Conservation (phyloP, 1,284 basidiomycete genomes). For the Leccinum solheimii region DNA sequence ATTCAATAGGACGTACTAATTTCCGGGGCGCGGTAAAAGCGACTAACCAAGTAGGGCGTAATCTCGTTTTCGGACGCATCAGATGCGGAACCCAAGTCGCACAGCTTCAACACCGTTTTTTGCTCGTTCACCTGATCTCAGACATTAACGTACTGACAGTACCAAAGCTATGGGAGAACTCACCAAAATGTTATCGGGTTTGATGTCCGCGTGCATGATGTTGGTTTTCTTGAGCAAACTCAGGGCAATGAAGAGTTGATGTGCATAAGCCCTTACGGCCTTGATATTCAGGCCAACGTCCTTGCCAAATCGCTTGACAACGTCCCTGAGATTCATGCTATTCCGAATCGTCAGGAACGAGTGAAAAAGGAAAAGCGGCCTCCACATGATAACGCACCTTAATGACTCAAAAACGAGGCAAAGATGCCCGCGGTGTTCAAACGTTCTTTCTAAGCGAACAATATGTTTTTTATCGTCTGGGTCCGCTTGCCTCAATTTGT, state of each 20-base stretch:
- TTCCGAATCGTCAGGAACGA: slow-evolving; percentile 13
- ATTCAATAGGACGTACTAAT: slow-evolving; percentile 71
- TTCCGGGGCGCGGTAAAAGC: slow-evolving; percentile 98
- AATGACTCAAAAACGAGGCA: slow-evolving; percentile 96
- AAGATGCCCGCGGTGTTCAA: slow-evolving; percentile 95
- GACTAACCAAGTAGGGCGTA: slow-evolving; percentile 95
- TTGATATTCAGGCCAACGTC: slow-evolving; percentile 95
- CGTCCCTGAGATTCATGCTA: slow-evolving; percentile 97
- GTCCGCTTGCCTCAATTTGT: slow-evolving; percentile 85
- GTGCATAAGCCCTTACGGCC: slow-evolving; percentile 96
- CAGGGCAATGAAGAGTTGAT: slow-evolving; percentile 91
- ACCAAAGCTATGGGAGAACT: slow-evolving; percentile 32
- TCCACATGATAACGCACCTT: slow-evolving; percentile 55
- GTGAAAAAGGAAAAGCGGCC: neutral
- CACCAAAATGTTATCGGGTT: slow-evolving; percentile 94
- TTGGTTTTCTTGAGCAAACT: slow-evolving; percentile 85
- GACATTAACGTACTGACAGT: slow-evolving; percentile 15
- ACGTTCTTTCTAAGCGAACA: slow-evolving; percentile 87
- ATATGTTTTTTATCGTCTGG: slow-evolving; percentile 97
- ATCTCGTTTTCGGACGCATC: slow-evolving; percentile 95
- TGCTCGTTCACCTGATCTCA: slow-evolving; percentile 82
- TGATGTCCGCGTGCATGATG: slow-evolving; percentile 98
- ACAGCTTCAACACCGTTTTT: slow-evolving; percentile 93
- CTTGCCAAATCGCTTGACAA: slow-evolving; percentile 98
- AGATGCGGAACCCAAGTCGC: slow-evolving; percentile 94